phyloP scores from a whole-genome alignment of 1,284 basidiomycete genomes.

The Limonomyces culmigenus region DNA sequence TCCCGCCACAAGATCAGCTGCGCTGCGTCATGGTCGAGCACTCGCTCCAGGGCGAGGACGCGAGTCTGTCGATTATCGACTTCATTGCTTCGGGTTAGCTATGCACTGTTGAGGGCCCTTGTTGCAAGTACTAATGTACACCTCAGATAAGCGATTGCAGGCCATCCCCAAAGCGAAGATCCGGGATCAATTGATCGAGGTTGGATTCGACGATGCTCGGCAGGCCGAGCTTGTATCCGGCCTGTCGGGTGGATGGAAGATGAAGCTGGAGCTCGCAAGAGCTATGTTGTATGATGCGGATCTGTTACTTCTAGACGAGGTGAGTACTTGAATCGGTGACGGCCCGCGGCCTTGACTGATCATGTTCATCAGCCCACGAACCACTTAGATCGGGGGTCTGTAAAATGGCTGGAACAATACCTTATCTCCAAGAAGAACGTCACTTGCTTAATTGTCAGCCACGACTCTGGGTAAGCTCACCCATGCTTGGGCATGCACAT shows the following conservation, averaged over 20 bases:
- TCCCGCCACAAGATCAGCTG: constrained; percentile 78
- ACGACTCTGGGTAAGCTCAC: constrained; percentile 76
- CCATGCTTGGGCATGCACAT: background rate
- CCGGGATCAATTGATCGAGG: constrained; percentile 61
- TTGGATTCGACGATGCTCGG: constrained; percentile 83
- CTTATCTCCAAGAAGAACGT: constrained; percentile 66
- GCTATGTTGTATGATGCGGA: constrained; percentile 98
- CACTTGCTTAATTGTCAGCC: constrained; percentile 92
- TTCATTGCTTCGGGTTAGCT: constrained; percentile 72
- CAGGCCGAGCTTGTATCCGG: constrained; percentile 80
- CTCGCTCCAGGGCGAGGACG: constrained; percentile 86
- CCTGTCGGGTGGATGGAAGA: constrained; percentile 98
- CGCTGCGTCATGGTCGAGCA: constrained; percentile 94
- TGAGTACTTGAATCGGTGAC: constrained; percentile 76
- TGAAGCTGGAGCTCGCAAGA: constrained; percentile 85
- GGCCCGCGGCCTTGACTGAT: constrained; percentile 3
- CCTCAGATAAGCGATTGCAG: constrained; percentile 41
- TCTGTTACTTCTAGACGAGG: constrained; percentile 82
- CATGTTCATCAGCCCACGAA: constrained; percentile 8
- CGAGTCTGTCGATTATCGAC: constrained; percentile 65
- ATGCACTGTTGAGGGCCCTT: constrained; percentile 4
- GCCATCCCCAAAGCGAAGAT: constrained; percentile 52
- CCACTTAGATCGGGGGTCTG: constrained; percentile 77
- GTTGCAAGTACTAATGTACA: constrained; percentile 2
- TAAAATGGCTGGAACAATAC: constrained; percentile 90